Evolutionary conservation across 1,284 basidiomycete species (phyloP).

Genomic region (Ceratobasidium sp.): DNA sequence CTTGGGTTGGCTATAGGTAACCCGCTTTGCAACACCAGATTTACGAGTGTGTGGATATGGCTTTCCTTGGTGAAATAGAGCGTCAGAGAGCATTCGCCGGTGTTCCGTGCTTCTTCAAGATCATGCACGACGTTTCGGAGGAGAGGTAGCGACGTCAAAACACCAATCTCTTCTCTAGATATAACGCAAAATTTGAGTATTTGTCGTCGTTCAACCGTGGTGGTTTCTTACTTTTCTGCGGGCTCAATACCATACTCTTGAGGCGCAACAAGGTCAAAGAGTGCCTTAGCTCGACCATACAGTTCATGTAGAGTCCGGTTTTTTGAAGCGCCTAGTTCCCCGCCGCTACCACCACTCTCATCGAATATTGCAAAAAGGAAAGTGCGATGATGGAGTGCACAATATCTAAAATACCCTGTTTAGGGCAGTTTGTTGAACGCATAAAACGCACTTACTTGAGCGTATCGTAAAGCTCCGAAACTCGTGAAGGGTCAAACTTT

Average conservation of each 20-base stretch:
- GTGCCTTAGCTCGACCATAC: constrained; percentile 90
- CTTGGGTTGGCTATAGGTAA: constrained; percentile 91
- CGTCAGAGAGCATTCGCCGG: constrained; percentile 85
- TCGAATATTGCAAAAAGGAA: constrained; percentile 94
- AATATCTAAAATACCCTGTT: constrained; percentile 61
- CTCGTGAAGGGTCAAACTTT: constrained; percentile 97
- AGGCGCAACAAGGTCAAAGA: constrained; percentile 95
- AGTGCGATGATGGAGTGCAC: constrained; percentile 88
- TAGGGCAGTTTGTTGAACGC: not conserved
- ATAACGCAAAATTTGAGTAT: not conserved
- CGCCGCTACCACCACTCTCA: constrained; percentile 63
- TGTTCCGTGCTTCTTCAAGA: constrained; percentile 86
- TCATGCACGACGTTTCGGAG: constrained; percentile 93
- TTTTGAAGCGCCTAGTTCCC: constrained; percentile 53
- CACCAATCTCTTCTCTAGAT: constrained; percentile 93
- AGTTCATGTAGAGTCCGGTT: constrained; percentile 87
- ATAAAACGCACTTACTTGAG: constrained; percentile 57
- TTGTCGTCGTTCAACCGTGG: no score
- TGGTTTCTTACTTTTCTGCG: constrained; percentile 72
- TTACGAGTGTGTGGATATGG: constrained; percentile 96
- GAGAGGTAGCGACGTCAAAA: constrained; percentile 92
- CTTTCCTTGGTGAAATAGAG: constrained; percentile 99
- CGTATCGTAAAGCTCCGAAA: constrained; percentile 95
- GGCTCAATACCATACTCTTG: constrained; percentile 98
- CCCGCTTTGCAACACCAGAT: constrained; percentile 93